Evolutionary conservation across 768 basidiomycete species (phyloP).

Genomic region (Tulasnella sp.): DNA sequence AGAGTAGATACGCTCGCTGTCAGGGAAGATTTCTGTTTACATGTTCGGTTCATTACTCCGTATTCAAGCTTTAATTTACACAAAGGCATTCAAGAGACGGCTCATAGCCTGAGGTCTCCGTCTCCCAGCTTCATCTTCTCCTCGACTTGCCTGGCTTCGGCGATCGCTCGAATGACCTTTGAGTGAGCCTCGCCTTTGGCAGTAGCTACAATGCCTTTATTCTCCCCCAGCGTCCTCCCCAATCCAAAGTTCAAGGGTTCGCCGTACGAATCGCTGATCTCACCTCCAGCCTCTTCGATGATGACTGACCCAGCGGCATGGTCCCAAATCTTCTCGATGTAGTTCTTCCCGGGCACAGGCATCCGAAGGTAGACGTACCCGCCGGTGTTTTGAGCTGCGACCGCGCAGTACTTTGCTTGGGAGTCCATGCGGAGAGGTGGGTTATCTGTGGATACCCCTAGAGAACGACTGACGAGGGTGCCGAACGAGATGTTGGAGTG

Average conservation of each 20-base stretch:
- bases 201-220: conserved; percentile 80
- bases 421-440: conserved; percentile 81
- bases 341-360: conserved; percentile 58
- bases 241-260: conserved; percentile 70
- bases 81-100: background rate
- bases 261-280: conserved; percentile 79
- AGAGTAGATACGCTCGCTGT: background rate
- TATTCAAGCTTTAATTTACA: too few species aligned
- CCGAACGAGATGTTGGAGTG: conserved; percentile 88
- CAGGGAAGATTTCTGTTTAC: background rate
- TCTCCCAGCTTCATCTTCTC: background rate
- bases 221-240: conserved; percentile 74
- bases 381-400: conserved; percentile 35
- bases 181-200: conserved; percentile 52
- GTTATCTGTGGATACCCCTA: conserved; percentile 45
- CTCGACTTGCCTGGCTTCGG: background rate
- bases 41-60: background rate
- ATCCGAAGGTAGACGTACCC: conserved; percentile 73
- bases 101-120: background rate
- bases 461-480: conserved; percentile 50
- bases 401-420: conserved; percentile 87
- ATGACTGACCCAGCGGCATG: conserved; percentile 82
- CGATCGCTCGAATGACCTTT: conserved; percentile 61
- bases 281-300: conserved; percentile 79
- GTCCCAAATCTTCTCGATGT: conserved; percentile 97